Evolutionary conservation across 768 basidiomycete genomes (phyloP), one percentile per base, ranked within the genome.

Genomic region (Gyrodon lividus): DNA sequence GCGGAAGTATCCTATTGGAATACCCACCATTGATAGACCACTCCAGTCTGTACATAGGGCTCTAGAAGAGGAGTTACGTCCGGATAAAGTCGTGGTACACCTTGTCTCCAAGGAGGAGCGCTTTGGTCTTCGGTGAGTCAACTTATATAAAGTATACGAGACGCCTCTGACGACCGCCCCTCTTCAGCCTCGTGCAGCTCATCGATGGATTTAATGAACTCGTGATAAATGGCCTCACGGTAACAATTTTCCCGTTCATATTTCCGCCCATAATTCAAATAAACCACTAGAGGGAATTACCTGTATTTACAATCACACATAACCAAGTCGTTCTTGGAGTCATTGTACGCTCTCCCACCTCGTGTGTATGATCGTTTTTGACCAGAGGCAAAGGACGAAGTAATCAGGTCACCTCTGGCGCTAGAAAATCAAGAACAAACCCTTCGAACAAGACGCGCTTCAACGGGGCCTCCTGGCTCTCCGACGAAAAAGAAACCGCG

Each of bases 261-360:
- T 7, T n/a, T 13, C 26, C 41, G 13, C 16, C 16, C 46, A 8
- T 47, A 34, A 5, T 35, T 33, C 34, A 33, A 37, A 34, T 28
- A 2, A 22, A 12, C 30, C 17, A 13, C 8, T 50, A 92, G 86
- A 82, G 92, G 7, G 93, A 96, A 69, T 75, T 94, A 46, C 90
- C 89, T 4, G 85, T 95, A 2, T 89, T 93, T 55, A 88, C 89
- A 0, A 75, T 90, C 49, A 66, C 92, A 4, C 77, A 87, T 22
- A 79, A 70, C 22, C 73, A 84, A 48, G 70, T 87, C 19, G 76
- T 95, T 14, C 64, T 82, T 22, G 93, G 93, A 1, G 73, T 92
- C 28, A 88, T 95, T 37, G 93, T 89, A 64, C 52, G 77, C 54
- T 40, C 30, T 30, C 35, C 14, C 37, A 6, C 19, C 1, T 26